phyloP scores from a whole-genome alignment of 495 filamentous ascomycete species.

The Penicillium desertorum region DNA sequence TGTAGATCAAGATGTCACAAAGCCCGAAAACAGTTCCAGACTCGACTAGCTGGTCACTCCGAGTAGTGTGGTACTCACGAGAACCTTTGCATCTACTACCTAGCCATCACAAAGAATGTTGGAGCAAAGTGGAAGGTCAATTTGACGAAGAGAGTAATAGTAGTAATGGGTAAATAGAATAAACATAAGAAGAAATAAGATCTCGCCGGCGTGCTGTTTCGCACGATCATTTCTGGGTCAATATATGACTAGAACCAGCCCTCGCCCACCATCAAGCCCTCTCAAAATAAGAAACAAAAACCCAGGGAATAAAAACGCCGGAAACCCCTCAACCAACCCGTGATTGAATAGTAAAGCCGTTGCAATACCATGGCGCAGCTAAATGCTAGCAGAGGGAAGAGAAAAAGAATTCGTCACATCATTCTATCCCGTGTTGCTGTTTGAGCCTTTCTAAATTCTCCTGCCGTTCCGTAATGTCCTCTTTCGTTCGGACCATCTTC shows the following conservation, averaged over 20 bases:
- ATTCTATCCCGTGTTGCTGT: conserved; percentile 97
- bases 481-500: conserved; percentile 91
- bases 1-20: neutral
- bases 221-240: conserved; percentile 10
- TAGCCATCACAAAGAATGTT: neutral
- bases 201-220: conserved; percentile 11
- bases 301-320: conserved; percentile 39
- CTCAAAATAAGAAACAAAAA: conserved; percentile 29
- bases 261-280: conserved; percentile 30
- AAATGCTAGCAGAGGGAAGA: conserved; percentile 43
- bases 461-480: conserved; percentile 90
- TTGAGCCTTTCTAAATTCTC: conserved; percentile 98
- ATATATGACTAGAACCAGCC: conserved; percentile 22
- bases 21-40: neutral
- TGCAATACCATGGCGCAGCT: conserved; percentile 39
- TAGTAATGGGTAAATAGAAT: conserved; percentile 14
- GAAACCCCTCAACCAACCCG: conserved; percentile 49
- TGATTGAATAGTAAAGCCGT: conserved; percentile 35
- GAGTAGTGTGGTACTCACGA: neutral
- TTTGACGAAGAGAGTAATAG: conserved; percentile 16
- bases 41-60: neutral
- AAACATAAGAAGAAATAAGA: conserved; percentile 19
- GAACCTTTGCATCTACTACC: neutral
- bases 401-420: conserved; percentile 46
- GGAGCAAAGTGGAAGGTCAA: conserved; percentile 18